These are phyloP conservation scores for Plasmodium falciparum DNA, from an alignment of 169 alveolate species.

Conservation along the genomic window DNA sequence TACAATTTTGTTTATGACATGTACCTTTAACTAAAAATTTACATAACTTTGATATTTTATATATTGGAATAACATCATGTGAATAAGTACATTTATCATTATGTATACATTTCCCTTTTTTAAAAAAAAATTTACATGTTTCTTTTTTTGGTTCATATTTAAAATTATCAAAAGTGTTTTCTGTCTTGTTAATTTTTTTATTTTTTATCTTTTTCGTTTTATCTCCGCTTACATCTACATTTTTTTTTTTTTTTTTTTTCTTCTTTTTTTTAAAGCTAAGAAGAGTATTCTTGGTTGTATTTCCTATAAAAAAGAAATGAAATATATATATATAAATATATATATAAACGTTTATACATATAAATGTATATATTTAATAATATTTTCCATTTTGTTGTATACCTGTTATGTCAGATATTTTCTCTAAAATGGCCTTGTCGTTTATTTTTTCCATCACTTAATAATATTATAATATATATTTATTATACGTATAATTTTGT, in stretches of 20 bases:
- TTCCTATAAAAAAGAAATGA: constrained; percentile 2
- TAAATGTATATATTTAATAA: background rate
- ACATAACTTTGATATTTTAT: constrained; percentile 85
- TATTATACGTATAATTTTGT: background rate
- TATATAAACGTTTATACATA: background rate
- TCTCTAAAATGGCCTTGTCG: constrained; percentile 34
- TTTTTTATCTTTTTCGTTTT: constrained; percentile 5
- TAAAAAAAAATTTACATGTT: constrained; percentile 83
- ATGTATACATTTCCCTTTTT: constrained; percentile 82
- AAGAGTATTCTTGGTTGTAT: constrained; percentile 4
- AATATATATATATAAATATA: background rate
- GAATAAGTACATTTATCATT: constrained; percentile 82
- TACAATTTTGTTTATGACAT: constrained; percentile 80
- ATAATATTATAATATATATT: background rate
- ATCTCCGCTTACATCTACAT: constrained; percentile 3
- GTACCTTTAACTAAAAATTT: constrained; percentile 79
- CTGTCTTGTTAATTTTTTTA: constrained; percentile 4
- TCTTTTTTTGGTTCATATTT: constrained; percentile 33
- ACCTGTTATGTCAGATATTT: constrained; percentile 55
- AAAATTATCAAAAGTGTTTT: constrained; percentile 17
- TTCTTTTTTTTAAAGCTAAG: constrained; percentile 2
- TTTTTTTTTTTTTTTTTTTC: constrained; percentile 36
- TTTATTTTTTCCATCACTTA: constrained; percentile 49
- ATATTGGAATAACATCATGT: constrained; percentile 85
- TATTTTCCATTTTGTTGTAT: background rate